Evolutionary conservation across 306 rosid genomes (phyloP).

Genomic region (Lupinus albus): DNA sequence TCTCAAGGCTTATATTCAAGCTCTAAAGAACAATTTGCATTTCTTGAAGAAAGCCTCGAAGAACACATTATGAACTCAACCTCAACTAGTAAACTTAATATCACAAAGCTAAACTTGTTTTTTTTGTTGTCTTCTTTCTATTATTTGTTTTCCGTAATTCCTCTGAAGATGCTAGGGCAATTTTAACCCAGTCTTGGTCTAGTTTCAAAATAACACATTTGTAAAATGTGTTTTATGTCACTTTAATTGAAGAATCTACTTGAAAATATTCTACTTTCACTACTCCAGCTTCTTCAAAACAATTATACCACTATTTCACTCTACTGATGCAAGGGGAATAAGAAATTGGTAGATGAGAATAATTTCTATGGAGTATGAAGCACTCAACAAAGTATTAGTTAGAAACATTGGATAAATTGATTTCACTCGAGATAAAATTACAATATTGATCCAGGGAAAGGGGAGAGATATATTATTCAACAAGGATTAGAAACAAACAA

Average conservation of each 20-base stretch:
- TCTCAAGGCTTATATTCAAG: too few relatives aligned
- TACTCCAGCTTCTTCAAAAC: neutral
- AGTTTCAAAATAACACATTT: too few relatives aligned
- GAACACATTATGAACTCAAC: conserved; percentile 5
- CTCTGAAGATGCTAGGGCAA: too few relatives aligned
- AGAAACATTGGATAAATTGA: conserved; percentile 8
- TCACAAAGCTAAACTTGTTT: too few relatives aligned
- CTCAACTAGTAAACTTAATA: too few relatives aligned
- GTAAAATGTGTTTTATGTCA: too few relatives aligned
- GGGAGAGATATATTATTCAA: conserved; percentile 51
- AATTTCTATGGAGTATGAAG: neutral
- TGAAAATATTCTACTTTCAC: too few relatives aligned
- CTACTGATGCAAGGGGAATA: conserved; percentile 4
- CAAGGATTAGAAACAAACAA: conserved; percentile 44
- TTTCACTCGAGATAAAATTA: conserved; percentile 32
- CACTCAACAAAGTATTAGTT: conserved; percentile 25
- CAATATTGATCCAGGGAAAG: conserved; percentile 33
- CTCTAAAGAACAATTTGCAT: neutral
- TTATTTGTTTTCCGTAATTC: too few relatives aligned
- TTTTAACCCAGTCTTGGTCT: too few relatives aligned
- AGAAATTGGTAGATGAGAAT: conserved; percentile 4
- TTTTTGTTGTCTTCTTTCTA: too few relatives aligned
- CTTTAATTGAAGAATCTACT: too few relatives aligned
- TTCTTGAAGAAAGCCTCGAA: conserved; percentile 32
- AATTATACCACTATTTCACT: neutral